Evolutionary conservation across 805 yeast species (phyloP).

Genomic region (Candida oleophila): DNA sequence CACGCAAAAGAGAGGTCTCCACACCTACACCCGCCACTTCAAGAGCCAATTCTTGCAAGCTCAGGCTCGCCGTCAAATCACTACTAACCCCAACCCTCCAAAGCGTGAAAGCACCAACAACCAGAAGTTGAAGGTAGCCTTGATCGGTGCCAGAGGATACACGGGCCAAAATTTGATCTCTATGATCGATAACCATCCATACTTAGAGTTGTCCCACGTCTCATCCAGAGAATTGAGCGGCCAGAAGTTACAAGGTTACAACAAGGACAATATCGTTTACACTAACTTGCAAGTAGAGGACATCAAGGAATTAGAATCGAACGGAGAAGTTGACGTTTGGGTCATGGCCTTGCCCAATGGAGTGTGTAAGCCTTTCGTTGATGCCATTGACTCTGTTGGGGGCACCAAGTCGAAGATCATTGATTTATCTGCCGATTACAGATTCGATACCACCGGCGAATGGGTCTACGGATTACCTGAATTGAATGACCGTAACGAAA

Average conservation of each 20-base stretch:
- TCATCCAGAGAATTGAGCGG: conserved; percentile 95
- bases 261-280: conserved; percentile 74
- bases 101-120: conserved; percentile 60
- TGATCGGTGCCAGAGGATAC: conserved; percentile 97
- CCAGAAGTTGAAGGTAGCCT: conserved; percentile 71
- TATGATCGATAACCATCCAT: conserved; percentile 84
- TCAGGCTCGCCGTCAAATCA: conserved; percentile 25
- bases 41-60: not conserved
- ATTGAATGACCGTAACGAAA: conserved; percentile 63
- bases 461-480: conserved; percentile 98
- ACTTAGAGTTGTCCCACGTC: conserved; percentile 84
- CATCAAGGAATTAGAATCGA: conserved; percentile 71
- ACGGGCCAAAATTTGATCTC: conserved; percentile 93
- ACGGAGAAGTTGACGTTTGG: conserved; percentile 89
- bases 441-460: conserved; percentile 83
- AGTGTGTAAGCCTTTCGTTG: conserved; percentile 86
- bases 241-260: conserved; percentile 81
- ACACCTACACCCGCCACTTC: conserved; percentile 26
- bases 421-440: conserved; percentile 92
- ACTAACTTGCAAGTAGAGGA: conserved; percentile 88
- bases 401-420: conserved; percentile 74
- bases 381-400: conserved; percentile 69
- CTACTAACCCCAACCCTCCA: conserved; percentile 69
- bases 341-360: conserved; percentile 99
- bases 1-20: conserved; percentile 52